These are phyloP conservation scores for Arabidopsis arenosa DNA, from an alignment of 345 rosid genomes.

Conservation along the genomic window DNA sequence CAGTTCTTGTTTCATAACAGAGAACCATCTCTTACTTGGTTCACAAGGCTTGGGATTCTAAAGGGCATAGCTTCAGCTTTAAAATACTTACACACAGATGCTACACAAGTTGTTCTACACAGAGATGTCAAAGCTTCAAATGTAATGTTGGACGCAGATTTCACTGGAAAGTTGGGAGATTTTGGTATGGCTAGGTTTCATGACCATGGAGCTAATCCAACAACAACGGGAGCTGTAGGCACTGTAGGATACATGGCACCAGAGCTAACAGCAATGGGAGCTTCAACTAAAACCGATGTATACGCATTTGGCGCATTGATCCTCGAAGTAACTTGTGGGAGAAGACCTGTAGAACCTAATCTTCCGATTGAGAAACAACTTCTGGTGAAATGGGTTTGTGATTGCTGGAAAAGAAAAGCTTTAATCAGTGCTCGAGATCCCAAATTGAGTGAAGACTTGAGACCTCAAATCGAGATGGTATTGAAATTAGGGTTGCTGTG, in stretches of 20 bases:
- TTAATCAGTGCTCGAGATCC: conserved; percentile 45
- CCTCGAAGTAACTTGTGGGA: conserved; percentile 62
- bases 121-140: conserved; percentile 58
- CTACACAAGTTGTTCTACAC: conserved; percentile 58
- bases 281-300: conserved; percentile 50
- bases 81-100: conserved; percentile 55
- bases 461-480: conserved; percentile 35
- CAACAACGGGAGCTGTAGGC: conserved; percentile 52
- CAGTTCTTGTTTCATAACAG: conserved; percentile 44
- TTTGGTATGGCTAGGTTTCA: conserved; percentile 60
- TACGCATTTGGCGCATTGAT: conserved; percentile 55
- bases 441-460: conserved; percentile 30
- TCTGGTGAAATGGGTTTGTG: conserved; percentile 51
- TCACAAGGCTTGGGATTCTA: conserved; percentile 48
- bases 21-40: conserved; percentile 49
- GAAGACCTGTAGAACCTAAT: conserved; percentile 51
- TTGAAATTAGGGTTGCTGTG: conserved; percentile 54
- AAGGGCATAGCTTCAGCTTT: conserved; percentile 57
- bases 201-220: conserved; percentile 51
- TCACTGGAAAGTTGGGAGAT: conserved; percentile 56
- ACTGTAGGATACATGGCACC: conserved; percentile 63
- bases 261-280: conserved; percentile 53
- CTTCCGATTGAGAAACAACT: conserved; percentile 24
- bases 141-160: conserved; percentile 50
- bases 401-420: conserved; percentile 39